Base-by-base conservation (phyloP, 139 green algal genomes). In the Chlamydomonas applanata region DNA sequence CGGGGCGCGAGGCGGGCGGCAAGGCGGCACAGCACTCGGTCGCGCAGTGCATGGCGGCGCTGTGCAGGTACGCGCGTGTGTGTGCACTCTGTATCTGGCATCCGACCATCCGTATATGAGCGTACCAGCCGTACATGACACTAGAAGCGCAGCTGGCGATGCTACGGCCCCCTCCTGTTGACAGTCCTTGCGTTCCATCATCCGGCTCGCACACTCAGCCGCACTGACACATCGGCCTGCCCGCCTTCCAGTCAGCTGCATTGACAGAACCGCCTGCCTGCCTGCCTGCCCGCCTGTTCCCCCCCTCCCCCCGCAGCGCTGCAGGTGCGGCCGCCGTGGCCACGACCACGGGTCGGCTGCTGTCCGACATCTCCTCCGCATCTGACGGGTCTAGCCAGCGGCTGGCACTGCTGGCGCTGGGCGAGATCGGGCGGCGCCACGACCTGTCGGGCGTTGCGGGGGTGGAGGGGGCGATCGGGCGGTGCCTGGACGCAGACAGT, bases 331-430 rank as follows among this genome's bases (percentile, higher is more conserved):
- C 20, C 59, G 72, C 76, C 62, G 59, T 85, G 54, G 25, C 20
- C 3, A 27, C 30, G 54, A 82, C 69, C 4, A 65, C 81, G 24
- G n/a, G 72, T 32, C 20, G 62, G 29, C 63, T 85, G 69, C 57
- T 85, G 59, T 17, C 36, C 44, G 30, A 60, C 30, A 30, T 69
- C 1, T 14, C 44, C 13, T 7, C 53, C 22, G 5, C 56, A 32
- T 4, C 22, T 34, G 60, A 56, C 24, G 71, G 68, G 53, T 70
- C 65, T 56, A 24, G 70, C 29, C 82, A 88, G 75, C 78, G 93
- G 33, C 88, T 98, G 61, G 83, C 91, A 1, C 90, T 98, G 69
- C 84, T 97, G 62, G 92, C 79, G 62, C 68, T 98, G 19, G 94
- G 94, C 4, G 93, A 97, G 81, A 89, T 98, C 30, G 91, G 91